Conservation (phyloP, 2,329 filamentous ascomycete species). For the Purpureocillium takamizusanense region DNA sequence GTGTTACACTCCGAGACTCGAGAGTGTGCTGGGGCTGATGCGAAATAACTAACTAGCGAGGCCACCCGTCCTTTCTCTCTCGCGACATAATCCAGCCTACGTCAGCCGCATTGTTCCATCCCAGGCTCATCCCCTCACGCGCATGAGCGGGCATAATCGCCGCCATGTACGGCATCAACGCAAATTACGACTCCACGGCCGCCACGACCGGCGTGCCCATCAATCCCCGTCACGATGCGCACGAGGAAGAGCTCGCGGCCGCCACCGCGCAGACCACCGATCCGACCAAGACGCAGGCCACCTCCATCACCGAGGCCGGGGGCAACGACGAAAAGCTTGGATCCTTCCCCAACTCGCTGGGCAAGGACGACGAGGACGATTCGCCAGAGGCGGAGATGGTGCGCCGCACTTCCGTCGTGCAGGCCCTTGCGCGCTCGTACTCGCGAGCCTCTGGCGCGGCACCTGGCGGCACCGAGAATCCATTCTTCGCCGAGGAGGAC, state of each 20-base stretch:
- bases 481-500: conserved; percentile 38
- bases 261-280: conserved; percentile 12
- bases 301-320: conserved; percentile 25
- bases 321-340: conserved; percentile 16
- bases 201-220: conserved; percentile 30
- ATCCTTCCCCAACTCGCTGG: conserved; percentile 17
- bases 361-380: conserved; percentile 16
- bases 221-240: conserved; percentile 14
- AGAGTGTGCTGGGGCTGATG: no score
- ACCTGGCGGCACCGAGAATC: conserved; percentile 28
- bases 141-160: conserved; percentile 1
- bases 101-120: background rate
- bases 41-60: no score
- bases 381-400: conserved; percentile 30
- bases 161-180: conserved; percentile 17
- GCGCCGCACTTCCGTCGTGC: conserved; percentile 42
- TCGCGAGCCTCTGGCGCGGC: conserved; percentile 38
- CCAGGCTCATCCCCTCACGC: background rate
- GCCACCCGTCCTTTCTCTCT: background rate
- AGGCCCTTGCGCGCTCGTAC: conserved; percentile 46
- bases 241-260: conserved; percentile 14
- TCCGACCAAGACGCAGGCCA: conserved; percentile 23
- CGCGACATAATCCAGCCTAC: background rate
- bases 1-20: no score
- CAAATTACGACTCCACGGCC: conserved; percentile 40